These are phyloP conservation scores for Backusella circina DNA, from an alignment of 192 early-diverging fungal genomes.

Conservation along the genomic window DNA sequence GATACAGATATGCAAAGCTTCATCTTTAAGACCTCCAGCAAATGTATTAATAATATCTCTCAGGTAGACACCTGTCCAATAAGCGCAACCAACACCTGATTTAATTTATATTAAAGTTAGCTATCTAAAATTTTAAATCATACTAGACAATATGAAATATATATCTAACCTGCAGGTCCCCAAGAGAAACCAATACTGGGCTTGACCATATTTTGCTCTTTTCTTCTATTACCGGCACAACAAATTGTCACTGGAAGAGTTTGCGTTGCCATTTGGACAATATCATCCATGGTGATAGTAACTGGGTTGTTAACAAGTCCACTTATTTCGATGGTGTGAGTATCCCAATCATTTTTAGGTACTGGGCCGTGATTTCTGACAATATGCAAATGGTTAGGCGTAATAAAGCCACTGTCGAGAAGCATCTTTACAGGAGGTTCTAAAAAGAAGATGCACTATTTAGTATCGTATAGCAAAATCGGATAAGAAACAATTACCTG, in stretches of 20 bases:
- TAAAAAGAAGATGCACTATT: background rate
- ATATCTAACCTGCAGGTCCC: constrained; percentile 22
- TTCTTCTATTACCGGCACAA: constrained; percentile 66
- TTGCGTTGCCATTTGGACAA: constrained; percentile 36
- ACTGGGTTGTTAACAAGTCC: constrained; percentile 40
- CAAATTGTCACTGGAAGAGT: constrained; percentile 55
- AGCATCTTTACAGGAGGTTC: constrained; percentile 47
- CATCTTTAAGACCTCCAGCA: background rate
- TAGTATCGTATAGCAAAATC: background rate
- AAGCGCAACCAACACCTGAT: background rate
- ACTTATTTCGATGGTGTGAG: constrained; percentile 36
- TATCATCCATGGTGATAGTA: constrained; percentile 36
- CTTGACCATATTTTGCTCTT: constrained; percentile 66
- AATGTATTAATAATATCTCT: background rate
- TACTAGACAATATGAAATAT: constrained; percentile 7
- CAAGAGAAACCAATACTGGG: constrained; percentile 57
- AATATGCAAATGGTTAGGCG: constrained; percentile 57
- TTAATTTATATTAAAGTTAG: background rate
- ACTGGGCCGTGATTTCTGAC: constrained; percentile 72
- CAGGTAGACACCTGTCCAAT: background rate
- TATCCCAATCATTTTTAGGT: constrained; percentile 46
- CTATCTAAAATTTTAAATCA: constrained; percentile 12
- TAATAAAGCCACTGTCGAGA: constrained; percentile 47
- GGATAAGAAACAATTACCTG: background rate
- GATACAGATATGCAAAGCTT: constrained; percentile 31